Base-by-base conservation (phyloP, 2,329 filamentous ascomycete species). In the Fusarium solani-melongenae region DNA sequence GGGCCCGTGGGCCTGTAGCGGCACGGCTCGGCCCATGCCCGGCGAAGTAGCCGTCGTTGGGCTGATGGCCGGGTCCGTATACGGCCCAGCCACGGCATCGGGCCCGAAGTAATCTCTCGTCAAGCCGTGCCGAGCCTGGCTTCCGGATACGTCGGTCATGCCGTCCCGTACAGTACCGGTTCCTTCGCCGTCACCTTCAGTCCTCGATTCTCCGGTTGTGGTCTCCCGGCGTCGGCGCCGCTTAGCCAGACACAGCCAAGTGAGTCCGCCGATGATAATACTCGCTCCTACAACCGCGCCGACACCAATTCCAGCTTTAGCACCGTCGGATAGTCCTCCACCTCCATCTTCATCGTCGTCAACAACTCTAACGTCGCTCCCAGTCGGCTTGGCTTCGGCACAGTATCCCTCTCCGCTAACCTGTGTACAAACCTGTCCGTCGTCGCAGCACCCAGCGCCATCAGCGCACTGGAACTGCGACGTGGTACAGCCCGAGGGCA, bases 241-340 rank as follows among this genome's bases (percentile, higher is more conserved):
- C 27, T 82, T 83, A 33, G 81, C 78, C 31, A 89, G 64, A 66
- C 85, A 88, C 66, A 88, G 81, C 85, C 86, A 91, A 0, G 84
- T 82, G 17, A 85, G 69, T 4, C 76, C 76, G 5, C 83, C 87
- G 39, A 88, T 80, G 15, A 88, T 44, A 7, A 84, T 51, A 5
- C 83, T 81, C 2, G 81, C 83, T 31, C 81, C 86, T 0, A 88
- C 77, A 2, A 86, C 83, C 5, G 87, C 84, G 20, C 88, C 89
- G 1, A 87, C 82, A 7, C 86, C 88, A n/a, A 92, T 87, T 3
- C 89, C 89, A 0, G 87, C 88, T 74, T 87, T 89, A 3, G 88
- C 88, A 1, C 86, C 88, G 1, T 83, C 78, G 2, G 86, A 86
- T 7, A 90, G 77, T 3, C 78, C 78, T 3, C 55, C 62, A 58